Base-by-base conservation (phyloP, 225 moss, liverwort and hornwort genomes). In the Bryum argenteum region DNA sequence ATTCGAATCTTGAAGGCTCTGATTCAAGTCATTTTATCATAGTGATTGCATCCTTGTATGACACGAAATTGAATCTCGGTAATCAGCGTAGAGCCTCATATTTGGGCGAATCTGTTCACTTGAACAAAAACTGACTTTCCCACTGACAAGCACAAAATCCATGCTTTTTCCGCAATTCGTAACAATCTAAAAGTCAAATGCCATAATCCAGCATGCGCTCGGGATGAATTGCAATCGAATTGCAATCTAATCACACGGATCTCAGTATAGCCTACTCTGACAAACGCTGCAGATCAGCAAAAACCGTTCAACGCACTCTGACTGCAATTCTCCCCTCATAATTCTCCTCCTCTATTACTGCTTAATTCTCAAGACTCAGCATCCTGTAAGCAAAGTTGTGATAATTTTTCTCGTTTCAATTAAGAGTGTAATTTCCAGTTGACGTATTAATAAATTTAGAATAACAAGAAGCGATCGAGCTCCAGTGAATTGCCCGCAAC, bases 31-130 rank as follows among this genome's bases (percentile, higher is more conserved):
- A 38, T n/a, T 13, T 1, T 3, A 65, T 38, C 33, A 70, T 33
- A 68, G 15, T 41, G 42, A 6, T 28, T 14, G 21, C 54, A 65
- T 48, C 58, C 64, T 81, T 78, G 66, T 58, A 33, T 33, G 5
- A 71, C 39, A 61, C n/a, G 24, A 69, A 58, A 66, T 19, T 70
- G 74, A 62, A 42, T 53, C 26, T 44, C 69, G 22, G 54, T 26
- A 45, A 33, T 66, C 50, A 55, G 10, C 20, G 10, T 19, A 60
- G 48, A 65, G 48, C 55, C 51, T 51, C 65, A 70, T 41, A 22
- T 42, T 33, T 61, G 7, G 28, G 33, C 48, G 28, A 60, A 47
- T 17, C 37, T 19, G 24, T 39, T 60, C 70, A 70, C 48, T 54
- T 58, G 28, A 66, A 61, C 54, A 70, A 69, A 60, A 65, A 59